Percentiles rank a stretch among this genome's conserved stretches.
Evolutionary conservation across 371 early-diverging fungal genomes (phyloP).

Genomic region (Rhizopus sp.): DNA sequence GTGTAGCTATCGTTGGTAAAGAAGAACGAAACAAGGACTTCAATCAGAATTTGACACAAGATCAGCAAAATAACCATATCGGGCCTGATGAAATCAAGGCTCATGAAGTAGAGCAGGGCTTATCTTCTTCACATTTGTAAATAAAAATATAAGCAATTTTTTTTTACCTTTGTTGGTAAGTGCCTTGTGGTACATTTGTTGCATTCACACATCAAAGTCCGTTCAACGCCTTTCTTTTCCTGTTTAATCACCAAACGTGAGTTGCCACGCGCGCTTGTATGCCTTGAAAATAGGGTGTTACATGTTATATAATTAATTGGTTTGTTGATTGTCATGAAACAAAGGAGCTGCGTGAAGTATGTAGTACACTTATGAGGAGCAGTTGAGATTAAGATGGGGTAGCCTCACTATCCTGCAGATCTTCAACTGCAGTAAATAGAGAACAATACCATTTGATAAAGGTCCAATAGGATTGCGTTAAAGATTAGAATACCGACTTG

Average conservation of each 20-base stretch:
- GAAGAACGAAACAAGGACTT: constrained; percentile 48
- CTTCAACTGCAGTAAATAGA: too few species aligned
- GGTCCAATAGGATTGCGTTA: too few species aligned
- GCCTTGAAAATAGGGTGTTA: too few species aligned
- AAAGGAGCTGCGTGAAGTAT: too few species aligned
- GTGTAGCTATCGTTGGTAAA: constrained; percentile 40
- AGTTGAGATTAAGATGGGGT: too few species aligned
- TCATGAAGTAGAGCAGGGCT: constrained; percentile 31
- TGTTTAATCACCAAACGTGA: background rate
- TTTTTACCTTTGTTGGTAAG: constrained; percentile 2
- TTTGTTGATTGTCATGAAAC: too few species aligned
- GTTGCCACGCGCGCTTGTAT: background rate
- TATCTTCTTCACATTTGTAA: constrained; percentile 3
- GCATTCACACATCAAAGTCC: background rate
- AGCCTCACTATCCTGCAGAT: too few species aligned
- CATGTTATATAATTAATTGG: too few species aligned
- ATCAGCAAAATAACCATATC: constrained; percentile 24
- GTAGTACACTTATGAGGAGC: too few species aligned
- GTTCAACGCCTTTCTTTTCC: background rate
- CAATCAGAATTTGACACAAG: constrained; percentile 32
- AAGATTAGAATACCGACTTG: too few species aligned
- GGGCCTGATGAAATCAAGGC: constrained; percentile 28
- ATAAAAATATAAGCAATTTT: background rate
- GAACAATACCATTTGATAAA: too few species aligned
- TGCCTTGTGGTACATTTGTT: constrained; percentile 1